A percentile compares a stretch with the other conserved stretches of the same genome.
These are phyloP conservation scores for Trypanosoma lewisi DNA, from an alignment of 208 protist species.

Conservation along the genomic window DNA sequence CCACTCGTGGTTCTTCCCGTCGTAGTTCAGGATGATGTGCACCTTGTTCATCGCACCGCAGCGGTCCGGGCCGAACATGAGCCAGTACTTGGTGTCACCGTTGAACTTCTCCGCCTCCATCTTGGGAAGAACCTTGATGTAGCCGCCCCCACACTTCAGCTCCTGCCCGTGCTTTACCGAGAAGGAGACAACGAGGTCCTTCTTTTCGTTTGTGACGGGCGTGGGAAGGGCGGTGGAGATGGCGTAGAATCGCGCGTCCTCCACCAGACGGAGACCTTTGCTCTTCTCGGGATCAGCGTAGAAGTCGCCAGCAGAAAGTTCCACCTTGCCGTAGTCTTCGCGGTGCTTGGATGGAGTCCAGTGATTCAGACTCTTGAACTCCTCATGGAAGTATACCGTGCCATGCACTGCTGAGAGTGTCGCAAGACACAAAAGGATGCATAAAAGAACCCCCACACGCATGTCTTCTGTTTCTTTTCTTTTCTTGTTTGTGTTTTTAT, in stretches of 20 bases:
- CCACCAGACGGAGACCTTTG: slow-evolving; percentile 82
- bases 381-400: slow-evolving; percentile 69
- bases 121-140: slow-evolving; percentile 92
- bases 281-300: slow-evolving; percentile 64
- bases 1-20: slow-evolving; percentile 90
- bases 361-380: slow-evolving; percentile 58
- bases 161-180: slow-evolving; percentile 90
- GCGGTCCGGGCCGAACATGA: slow-evolving; percentile 97
- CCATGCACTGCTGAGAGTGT: slow-evolving; percentile 32
- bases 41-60: slow-evolving; percentile 83
- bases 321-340: slow-evolving; percentile 64
- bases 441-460: slow-evolving; percentile 14
- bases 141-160: slow-evolving; percentile 92
- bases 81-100: slow-evolving; percentile 86
- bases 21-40: slow-evolving; percentile 95
- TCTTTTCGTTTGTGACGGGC: slow-evolving; percentile 79
- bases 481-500: not conserved
- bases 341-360: slow-evolving; percentile 59
- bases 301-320: slow-evolving; percentile 43
- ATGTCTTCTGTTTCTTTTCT: slow-evolving; percentile 5
- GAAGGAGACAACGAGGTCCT: slow-evolving; percentile 91
- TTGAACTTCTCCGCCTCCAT: slow-evolving; percentile 80
- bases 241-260: slow-evolving; percentile 89
- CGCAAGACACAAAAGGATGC: slow-evolving; percentile 24
- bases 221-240: slow-evolving; percentile 73